Conservation (phyloP, 257 asterid species). For the Solanum sitiens region DNA sequence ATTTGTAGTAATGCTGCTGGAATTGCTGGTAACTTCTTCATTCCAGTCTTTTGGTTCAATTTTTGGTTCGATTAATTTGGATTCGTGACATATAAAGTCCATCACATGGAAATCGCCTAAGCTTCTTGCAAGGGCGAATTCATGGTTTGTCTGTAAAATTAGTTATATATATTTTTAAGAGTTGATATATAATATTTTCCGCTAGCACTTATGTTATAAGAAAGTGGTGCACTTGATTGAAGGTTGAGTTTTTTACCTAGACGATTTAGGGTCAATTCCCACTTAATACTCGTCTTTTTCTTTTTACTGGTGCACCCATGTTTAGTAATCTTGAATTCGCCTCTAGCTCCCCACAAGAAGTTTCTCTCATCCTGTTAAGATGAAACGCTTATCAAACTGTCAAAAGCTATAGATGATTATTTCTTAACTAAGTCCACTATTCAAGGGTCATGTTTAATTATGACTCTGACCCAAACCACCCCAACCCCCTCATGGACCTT, state of each 20-base stretch:
- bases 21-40: neutral
- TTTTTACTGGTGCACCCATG: too few relatives aligned
- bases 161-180: neutral
- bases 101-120: neutral
- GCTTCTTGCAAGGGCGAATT: neutral
- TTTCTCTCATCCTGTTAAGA: too few relatives aligned
- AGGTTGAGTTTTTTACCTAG: neutral
- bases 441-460: neutral
- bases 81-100: neutral
- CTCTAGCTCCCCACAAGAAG: too few relatives aligned
- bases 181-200: neutral
- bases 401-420: neutral
- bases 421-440: too few relatives aligned
- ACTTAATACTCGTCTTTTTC: neutral
- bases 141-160: neutral
- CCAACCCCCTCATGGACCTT: neutral
- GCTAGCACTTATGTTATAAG: neutral
- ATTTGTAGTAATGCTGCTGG: neutral
- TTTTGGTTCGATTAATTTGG: neutral
- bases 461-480: neutral
- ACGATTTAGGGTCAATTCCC: neutral
- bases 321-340: too few relatives aligned
- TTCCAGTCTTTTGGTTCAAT: neutral
- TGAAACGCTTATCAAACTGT: fast-evolving
- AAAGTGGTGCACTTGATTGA: neutral